A percentile compares a stretch with the other conserved stretches of the same genome.
Evolutionary conservation across 2,329 filamentous ascomycete species (phyloP).

Genomic region (Ophioceras dolichostomum): DNA sequence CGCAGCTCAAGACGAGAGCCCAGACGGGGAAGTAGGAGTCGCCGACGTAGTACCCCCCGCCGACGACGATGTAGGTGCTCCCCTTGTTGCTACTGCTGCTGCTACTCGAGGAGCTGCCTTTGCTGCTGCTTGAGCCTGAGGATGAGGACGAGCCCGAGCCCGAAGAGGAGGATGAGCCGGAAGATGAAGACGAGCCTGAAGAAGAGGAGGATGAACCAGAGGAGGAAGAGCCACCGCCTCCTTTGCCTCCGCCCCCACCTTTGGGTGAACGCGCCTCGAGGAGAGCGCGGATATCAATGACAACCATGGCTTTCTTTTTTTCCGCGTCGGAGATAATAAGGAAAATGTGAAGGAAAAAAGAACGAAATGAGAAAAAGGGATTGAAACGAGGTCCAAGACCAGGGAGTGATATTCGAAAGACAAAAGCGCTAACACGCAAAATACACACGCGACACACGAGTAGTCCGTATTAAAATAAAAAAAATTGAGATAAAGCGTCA

Average conservation of each 20-base stretch:
- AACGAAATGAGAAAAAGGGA: too few species aligned
- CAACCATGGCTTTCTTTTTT: too few species aligned
- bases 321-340: too few species aligned
- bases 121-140: not conserved
- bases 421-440: too few species aligned
- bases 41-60: not conserved
- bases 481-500: too few species aligned
- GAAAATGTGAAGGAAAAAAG: too few species aligned
- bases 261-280: constrained; percentile 1
- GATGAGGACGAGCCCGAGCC: not conserved
- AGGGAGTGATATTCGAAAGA: too few species aligned
- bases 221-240: not conserved
- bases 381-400: too few species aligned
- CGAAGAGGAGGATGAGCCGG: not conserved
- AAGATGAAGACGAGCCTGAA: not conserved
- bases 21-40: not conserved
- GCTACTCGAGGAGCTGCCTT: not conserved
- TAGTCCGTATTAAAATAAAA: too few species aligned
- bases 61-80: not conserved
- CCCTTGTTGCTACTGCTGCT: not conserved
- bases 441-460: too few species aligned
- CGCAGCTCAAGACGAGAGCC: not conserved
- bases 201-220: not conserved
- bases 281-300: too few species aligned
- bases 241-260: not conserved